phyloP scores from a whole-genome alignment of 23 red algal genomes.

The Gracilaria gracilis region DNA sequence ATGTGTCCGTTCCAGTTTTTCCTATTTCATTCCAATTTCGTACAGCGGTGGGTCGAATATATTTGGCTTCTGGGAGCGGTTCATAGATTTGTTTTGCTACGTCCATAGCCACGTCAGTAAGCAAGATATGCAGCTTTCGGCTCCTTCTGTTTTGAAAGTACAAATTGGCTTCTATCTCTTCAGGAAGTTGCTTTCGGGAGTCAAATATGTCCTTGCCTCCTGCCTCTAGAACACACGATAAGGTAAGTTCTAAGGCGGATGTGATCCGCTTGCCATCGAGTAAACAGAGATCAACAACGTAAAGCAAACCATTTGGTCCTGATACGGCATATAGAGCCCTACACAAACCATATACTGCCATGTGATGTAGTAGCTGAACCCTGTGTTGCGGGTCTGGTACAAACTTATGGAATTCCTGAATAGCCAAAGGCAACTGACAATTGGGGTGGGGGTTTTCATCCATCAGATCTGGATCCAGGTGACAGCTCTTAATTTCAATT shows the following conservation, averaged over 20 bases:
- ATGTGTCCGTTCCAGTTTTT: conserved; percentile 8
- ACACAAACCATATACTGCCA: background rate
- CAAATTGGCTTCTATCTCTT: background rate
- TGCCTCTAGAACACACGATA: background rate
- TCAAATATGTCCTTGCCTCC: background rate
- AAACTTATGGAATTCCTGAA: background rate
- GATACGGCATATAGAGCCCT: background rate
- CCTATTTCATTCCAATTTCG: conserved; percentile 33
- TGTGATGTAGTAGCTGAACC: background rate
- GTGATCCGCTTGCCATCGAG: background rate
- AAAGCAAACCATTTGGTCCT: background rate
- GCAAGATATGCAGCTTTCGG: background rate
- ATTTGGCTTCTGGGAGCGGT: conserved; percentile 20
- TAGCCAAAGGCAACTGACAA: background rate
- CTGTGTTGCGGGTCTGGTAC: background rate
- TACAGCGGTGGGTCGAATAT: background rate
- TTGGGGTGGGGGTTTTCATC: no score
- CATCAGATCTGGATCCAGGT: background rate
- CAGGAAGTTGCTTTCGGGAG: background rate
- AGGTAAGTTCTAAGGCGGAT: background rate
- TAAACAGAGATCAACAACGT: background rate
- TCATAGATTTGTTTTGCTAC: background rate
- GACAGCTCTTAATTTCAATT: background rate
- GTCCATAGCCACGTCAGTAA: background rate
- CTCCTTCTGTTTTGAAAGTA: background rate